phyloP scores from a whole-genome alignment of 371 early-diverging fungal genomes.

The Actinomortierella ambigua region DNA sequence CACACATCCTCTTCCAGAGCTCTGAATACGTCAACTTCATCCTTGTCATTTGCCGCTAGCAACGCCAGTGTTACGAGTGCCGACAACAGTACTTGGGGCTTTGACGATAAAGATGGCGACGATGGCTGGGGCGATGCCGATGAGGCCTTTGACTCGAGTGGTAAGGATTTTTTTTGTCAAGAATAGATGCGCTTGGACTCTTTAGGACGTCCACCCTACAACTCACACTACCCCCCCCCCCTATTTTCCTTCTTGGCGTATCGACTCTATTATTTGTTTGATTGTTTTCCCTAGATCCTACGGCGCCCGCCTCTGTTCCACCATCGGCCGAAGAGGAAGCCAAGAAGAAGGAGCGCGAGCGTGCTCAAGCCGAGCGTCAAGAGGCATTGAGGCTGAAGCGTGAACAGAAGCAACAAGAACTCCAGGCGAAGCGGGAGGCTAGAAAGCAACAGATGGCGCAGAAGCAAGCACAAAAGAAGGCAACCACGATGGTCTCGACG shows the following conservation, averaged over 20 bases:
- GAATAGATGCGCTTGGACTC: no score
- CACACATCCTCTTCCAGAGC: neutral
- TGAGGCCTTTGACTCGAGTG: neutral
- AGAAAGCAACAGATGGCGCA: constrained; percentile 35
- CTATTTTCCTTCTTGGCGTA: no score
- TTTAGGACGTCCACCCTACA: no score
- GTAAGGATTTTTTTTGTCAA: no score
- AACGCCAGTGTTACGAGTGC: neutral
- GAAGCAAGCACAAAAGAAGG: constrained; percentile 28
- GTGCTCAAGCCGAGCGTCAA: constrained; percentile 29
- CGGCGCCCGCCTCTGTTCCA: constrained; percentile 6
- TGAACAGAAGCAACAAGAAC: constrained; percentile 44
- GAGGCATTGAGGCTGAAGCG: constrained; percentile 34
- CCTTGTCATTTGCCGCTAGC: neutral
- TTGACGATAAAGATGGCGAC: constrained; percentile 15
- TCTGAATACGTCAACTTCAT: constrained; percentile 2
- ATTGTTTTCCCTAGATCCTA: no score
- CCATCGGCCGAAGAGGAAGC: constrained; percentile 24
- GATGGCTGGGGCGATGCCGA: constrained; percentile 40
- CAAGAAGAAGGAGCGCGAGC: constrained; percentile 19
- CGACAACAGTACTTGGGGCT: constrained; percentile 19
- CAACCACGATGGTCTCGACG: neutral
- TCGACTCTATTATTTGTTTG: no score
- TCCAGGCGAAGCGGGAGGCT: constrained; percentile 43
- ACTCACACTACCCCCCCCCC: no score